Evolutionary conservation across 1,139 yeast species (phyloP), one percentile per base, ranked within the genome.

Genomic region (Diutina ranongensis): DNA sequence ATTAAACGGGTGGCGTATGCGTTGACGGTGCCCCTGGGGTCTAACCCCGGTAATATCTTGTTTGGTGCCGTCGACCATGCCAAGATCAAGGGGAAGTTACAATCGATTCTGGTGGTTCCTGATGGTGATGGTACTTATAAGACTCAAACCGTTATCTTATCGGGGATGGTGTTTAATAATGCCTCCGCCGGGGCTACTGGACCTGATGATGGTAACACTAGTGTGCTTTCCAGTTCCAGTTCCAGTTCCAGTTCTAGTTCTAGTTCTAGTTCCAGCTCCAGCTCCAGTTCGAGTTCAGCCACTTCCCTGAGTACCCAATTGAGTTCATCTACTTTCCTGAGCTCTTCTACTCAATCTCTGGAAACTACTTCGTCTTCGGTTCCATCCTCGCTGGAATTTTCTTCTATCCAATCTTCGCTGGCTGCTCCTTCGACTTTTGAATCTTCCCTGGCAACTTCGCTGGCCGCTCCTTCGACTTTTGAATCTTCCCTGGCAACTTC

Each of bases 21-120:
- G 4, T 61, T 80, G 44, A 78, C 72, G 59, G 66, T 80, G 50
- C 45, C 44, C 38, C 25, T 67, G 71, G 48, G 62, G 67, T 46
- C 47, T 13, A 53, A 56, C 13, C 47, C 57, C 1, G 83, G 83
- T 3, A 55, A 66, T 13, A 58, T 78, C 38, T 63, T 78, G 44
- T 78, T 78, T 56, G 84, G 84, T 3, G 84, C 76, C 32, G 60
- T 76, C 45, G 84, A 78, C 55, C 63, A 65, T 35, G 72, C 76
- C 31, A 78, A 78, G 58, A 71, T 65, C 49, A 50, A 60, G 1
- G 84, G 83, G 12, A 28, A n/a, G 3, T 50, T 58, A 50, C 10
- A 4, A 19, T n/a, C 38, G 32, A 19, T 44, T 19, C 45, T 40
- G 12, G 40, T 44, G 15, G 33, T 44, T 5, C n/a, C 31, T 2